Evolutionary conservation across 2,329 filamentous ascomycete species (phyloP).

Genomic region (Massarina eburnea): DNA sequence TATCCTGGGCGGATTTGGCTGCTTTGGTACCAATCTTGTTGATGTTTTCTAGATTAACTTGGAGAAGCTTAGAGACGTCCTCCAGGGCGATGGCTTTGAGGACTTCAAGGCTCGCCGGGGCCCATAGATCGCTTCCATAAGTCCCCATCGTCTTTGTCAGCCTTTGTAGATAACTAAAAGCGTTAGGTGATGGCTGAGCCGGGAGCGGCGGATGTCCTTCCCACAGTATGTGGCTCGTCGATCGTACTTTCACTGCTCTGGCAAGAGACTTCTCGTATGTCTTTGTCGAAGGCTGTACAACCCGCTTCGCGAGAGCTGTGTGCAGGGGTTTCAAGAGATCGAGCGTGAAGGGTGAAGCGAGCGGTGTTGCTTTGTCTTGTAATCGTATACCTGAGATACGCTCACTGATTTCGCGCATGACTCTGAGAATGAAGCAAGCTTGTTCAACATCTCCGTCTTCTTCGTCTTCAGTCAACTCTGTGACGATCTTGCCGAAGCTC

Average conservation of each 20-base stretch:
- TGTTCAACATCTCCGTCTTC: slow-evolving; percentile 44
- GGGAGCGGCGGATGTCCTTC: slow-evolving; percentile 76
- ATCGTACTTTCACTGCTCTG: slow-evolving; percentile 48
- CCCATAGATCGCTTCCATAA: slow-evolving; percentile 80
- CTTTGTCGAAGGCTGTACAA: slow-evolving; percentile 53
- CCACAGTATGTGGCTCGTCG: slow-evolving; percentile 72
- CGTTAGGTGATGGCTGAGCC: slow-evolving; percentile 72
- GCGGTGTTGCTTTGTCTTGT: slow-evolving; percentile 32
- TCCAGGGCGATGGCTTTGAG: slow-evolving; percentile 62
- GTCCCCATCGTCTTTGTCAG: slow-evolving; percentile 68
- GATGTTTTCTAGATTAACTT: slow-evolving; percentile 40
- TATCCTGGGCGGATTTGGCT: neutral
- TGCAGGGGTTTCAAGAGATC: slow-evolving; percentile 67
- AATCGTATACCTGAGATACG: slow-evolving; percentile 56
- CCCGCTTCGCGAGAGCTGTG: slow-evolving; percentile 57
- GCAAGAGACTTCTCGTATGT: slow-evolving; percentile 48
- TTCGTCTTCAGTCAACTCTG: slow-evolving; percentile 47
- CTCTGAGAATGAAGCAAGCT: slow-evolving; percentile 66
- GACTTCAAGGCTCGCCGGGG: slow-evolving; percentile 61
- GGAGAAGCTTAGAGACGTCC: slow-evolving; percentile 48
- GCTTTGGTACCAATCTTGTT: slow-evolving; percentile 1
- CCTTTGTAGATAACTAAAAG: slow-evolving; percentile 71
- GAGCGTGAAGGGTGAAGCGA: slow-evolving; percentile 39
- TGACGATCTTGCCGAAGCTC: slow-evolving; percentile 57
- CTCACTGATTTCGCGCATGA: slow-evolving; percentile 72